Conservation (phyloP, 352 stramenopile species). For the Globisporangium abappressorium region DNA sequence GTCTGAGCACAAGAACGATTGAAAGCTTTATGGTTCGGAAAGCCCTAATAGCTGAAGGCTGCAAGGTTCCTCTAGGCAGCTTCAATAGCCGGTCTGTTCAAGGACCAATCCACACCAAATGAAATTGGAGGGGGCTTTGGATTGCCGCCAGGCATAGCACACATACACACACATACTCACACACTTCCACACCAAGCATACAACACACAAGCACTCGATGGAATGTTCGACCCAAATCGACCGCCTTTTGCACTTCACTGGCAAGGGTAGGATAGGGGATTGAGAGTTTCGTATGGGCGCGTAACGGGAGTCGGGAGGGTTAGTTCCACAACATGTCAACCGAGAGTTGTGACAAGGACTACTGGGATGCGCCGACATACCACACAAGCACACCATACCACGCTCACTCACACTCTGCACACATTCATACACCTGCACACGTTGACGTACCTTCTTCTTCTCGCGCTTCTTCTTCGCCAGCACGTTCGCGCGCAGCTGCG, state of each 20-base stretch:
- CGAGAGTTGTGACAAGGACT: slow-evolving; percentile 78
- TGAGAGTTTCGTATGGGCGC: slow-evolving; percentile 60
- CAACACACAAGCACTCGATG: slow-evolving; percentile 13
- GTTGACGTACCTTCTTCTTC: slow-evolving; percentile 82
- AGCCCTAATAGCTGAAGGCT: slow-evolving; percentile 90
- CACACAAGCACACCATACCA: slow-evolving; percentile 22
- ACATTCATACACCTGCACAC: slow-evolving; percentile 11
- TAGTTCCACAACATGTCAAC: slow-evolving; percentile 87
- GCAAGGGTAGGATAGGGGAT: slow-evolving; percentile 59
- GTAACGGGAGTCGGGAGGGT: slow-evolving; percentile 90
- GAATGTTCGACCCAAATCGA: slow-evolving; percentile 80
- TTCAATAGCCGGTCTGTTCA: slow-evolving; percentile 93
- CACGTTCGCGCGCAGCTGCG: slow-evolving; percentile 70
- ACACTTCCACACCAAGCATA: not conserved
- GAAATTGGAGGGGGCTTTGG: slow-evolving; percentile 83
- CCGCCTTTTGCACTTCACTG: slow-evolving; percentile 41
- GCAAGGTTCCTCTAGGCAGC: slow-evolving; percentile 74
- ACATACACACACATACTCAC: slow-evolving; percentile 17
- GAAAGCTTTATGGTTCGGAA: slow-evolving; percentile 60
- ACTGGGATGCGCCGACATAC: slow-evolving; percentile 74
- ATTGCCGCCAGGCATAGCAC: slow-evolving; percentile 52
- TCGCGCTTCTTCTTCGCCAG: slow-evolving; percentile 87
- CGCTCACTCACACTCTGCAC: slow-evolving; percentile 21
- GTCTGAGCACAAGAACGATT: slow-evolving; percentile 92
- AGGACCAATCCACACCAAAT: slow-evolving; percentile 83